Conservation (phyloP, 2,329 filamentous ascomycete species). For the Chrysoporthe austroafricana region DNA sequence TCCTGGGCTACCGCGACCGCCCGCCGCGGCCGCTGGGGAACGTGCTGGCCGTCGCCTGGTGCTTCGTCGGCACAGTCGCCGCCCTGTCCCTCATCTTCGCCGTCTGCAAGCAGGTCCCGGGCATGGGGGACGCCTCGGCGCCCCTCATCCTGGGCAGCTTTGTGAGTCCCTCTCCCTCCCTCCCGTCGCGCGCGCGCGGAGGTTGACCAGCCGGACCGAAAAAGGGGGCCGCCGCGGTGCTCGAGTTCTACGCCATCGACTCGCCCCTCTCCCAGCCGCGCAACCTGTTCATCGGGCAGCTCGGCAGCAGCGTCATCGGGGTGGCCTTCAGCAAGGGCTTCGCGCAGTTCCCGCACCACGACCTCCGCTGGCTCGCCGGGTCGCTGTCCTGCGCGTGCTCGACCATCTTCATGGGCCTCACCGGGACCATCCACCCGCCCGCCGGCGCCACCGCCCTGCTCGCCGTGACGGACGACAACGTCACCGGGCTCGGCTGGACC, state of each 20-base stretch:
- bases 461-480: conserved; percentile 61
- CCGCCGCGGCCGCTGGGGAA: conserved; percentile 53
- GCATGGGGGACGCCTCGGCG: conserved; percentile 55
- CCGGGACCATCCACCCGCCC: conserved; percentile 74
- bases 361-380: conserved; percentile 66
- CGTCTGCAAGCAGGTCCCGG: conserved; percentile 57
- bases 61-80: conserved; percentile 66
- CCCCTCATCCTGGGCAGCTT: conserved; percentile 72
- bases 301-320: conserved; percentile 64
- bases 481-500: conserved; percentile 68
- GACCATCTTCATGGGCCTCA: conserved; percentile 68
- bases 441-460: conserved; percentile 75
- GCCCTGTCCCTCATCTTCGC: conserved; percentile 63
- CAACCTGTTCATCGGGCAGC: conserved; percentile 69
- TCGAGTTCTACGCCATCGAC: conserved; percentile 73
- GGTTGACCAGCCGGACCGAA: conserved; percentile 3
- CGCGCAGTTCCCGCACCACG: conserved; percentile 48
- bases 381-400: conserved; percentile 67
- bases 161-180: conserved; percentile 49
- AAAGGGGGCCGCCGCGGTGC: conserved; percentile 74
- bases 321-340: conserved; percentile 69
- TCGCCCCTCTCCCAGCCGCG: conserved; percentile 75
- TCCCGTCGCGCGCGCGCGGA: not conserved
- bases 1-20: conserved; percentile 65
- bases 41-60: conserved; percentile 62